These are phyloP conservation scores for Dimocarpus longan DNA, from an alignment of 345 rosid genomes.

Conservation along the genomic window DNA sequence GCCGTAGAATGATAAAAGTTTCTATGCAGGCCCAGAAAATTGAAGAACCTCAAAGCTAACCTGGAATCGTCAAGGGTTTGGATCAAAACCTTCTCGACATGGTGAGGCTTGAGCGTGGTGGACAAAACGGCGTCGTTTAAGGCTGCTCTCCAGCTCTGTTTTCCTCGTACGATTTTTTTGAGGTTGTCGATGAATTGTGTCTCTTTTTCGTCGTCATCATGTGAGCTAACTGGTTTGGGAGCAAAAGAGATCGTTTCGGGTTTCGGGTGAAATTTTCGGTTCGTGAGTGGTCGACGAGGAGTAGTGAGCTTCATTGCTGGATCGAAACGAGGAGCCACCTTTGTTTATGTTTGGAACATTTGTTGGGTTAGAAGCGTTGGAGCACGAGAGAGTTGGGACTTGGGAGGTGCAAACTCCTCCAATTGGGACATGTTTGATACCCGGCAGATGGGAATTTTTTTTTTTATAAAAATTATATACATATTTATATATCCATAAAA, in stretches of 20 bases:
- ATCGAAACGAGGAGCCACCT: not conserved
- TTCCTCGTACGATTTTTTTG: constrained; percentile 59
- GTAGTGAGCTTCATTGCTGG: constrained; percentile 46
- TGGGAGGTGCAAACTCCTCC: not conserved
- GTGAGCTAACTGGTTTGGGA: constrained; percentile 20
- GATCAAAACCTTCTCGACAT: constrained; percentile 64
- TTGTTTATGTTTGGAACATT: constrained; percentile 14
- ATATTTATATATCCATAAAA: too few species aligned
- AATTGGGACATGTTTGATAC: too few species aligned
- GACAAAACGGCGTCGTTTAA: constrained; percentile 46
- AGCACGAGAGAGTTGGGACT: not conserved
- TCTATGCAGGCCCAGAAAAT: constrained; percentile 83
- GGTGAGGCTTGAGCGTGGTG: constrained; percentile 43
- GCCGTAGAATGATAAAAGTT: constrained; percentile 64
- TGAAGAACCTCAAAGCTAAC: constrained; percentile 81
- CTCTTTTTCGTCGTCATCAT: constrained; percentile 40
- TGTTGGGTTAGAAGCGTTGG: not conserved
- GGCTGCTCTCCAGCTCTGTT: constrained; percentile 68
- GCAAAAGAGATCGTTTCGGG: constrained; percentile 30
- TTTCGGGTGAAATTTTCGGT: constrained; percentile 21
- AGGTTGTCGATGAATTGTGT: constrained; percentile 48
- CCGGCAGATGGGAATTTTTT: too few species aligned
- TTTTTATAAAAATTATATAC: too few species aligned
- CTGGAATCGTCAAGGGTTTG: constrained; percentile 68
- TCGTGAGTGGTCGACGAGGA: constrained; percentile 25